These are phyloP conservation scores for Cyclaneusma minus DNA, from an alignment of 2,329 filamentous ascomycete genomes.

Conservation along the genomic window DNA sequence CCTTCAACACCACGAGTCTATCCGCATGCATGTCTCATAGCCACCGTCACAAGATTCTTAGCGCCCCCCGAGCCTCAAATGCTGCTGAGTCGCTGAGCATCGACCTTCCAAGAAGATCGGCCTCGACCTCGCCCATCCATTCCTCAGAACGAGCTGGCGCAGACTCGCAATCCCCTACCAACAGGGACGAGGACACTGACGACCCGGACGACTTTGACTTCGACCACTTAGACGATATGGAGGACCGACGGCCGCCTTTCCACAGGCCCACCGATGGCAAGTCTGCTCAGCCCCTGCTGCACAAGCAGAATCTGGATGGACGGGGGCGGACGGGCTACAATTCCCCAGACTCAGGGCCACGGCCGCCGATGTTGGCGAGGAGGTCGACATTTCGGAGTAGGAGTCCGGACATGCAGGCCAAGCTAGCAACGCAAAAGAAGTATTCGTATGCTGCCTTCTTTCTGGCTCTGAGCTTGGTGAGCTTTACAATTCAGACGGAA, in stretches of 20 bases:
- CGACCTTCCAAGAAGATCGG: constrained; percentile 7
- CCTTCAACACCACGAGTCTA: constrained; percentile 2
- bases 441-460: constrained; percentile 83
- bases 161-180: constrained; percentile 2
- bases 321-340: constrained; percentile 16
- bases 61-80: constrained; percentile 6
- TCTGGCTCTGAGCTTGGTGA: constrained; percentile 64
- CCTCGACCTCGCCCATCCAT: constrained; percentile 6
- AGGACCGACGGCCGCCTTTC: constrained; percentile 22
- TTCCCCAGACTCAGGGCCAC: constrained; percentile 8
- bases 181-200: constrained; percentile 8
- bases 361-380: constrained; percentile 27
- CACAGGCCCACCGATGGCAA: constrained; percentile 21
- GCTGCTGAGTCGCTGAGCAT: constrained; percentile 3
- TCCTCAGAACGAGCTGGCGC: constrained; percentile 11
- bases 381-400: constrained; percentile 61
- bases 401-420: constrained; percentile 52
- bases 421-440: constrained; percentile 56
- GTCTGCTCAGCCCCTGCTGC: constrained; percentile 21
- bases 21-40: constrained; percentile 17
- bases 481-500: constrained; percentile 90
- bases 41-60: constrained; percentile 8
- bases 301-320: constrained; percentile 17
- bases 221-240: constrained; percentile 13
- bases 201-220: constrained; percentile 12